Evolutionary conservation across 805 yeast genomes (phyloP).

Genomic region (Ogataea zsoltii): DNA sequence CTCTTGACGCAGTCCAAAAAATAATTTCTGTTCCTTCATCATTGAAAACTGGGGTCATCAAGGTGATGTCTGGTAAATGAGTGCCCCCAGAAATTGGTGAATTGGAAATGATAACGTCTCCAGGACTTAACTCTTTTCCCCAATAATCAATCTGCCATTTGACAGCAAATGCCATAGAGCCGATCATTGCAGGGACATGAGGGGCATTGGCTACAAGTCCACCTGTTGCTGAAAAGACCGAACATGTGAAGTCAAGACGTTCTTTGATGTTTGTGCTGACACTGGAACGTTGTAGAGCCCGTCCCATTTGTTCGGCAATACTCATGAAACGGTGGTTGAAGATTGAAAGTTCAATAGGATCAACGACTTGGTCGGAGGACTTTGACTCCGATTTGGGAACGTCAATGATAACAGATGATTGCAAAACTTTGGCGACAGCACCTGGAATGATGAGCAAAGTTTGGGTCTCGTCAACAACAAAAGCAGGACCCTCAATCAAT

Average conservation of each 20-base stretch:
- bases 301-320: constrained; percentile 51
- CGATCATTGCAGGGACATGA: constrained; percentile 48
- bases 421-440: constrained; percentile 33
- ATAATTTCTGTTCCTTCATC: constrained; percentile 44
- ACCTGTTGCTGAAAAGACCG: constrained; percentile 46
- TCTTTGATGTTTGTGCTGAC: constrained; percentile 49
- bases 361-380: constrained; percentile 42
- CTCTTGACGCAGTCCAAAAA: constrained; percentile 59
- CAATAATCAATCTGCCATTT: constrained; percentile 40
- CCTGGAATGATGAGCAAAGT: constrained; percentile 37
- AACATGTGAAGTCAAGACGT: constrained; percentile 49
- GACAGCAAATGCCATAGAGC: constrained; percentile 46
- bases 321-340: constrained; percentile 50
- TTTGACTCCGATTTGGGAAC: constrained; percentile 16
- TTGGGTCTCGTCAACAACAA: constrained; percentile 38
- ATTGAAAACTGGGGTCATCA: constrained; percentile 55
- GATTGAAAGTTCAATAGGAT: constrained; percentile 45
- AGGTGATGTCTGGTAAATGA: constrained; percentile 53
- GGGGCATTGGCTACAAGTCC: constrained; percentile 31
- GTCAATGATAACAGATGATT: constrained; percentile 34
- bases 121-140: constrained; percentile 39
- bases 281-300: constrained; percentile 44
- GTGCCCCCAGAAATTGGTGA: constrained; percentile 48
- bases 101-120: constrained; percentile 46
- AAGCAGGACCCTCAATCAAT: constrained; percentile 48